Evolutionary conservation across 1,139 yeast species (phyloP).

Genomic region (Blastobotrys buckinghamii): DNA sequence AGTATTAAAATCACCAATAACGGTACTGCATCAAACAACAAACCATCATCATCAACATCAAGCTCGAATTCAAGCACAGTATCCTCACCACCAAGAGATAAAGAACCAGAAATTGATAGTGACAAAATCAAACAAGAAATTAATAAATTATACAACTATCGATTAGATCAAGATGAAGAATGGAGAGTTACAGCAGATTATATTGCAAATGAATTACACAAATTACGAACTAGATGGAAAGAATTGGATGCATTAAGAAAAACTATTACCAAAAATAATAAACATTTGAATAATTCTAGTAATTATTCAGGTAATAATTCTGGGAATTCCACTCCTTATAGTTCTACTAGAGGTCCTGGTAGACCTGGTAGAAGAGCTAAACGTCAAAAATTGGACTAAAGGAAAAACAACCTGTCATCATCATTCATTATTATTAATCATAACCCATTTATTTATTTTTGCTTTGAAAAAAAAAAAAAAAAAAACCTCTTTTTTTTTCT

Average conservation of each 20-base stretch:
- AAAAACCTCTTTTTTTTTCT: no score
- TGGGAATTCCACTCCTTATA: not conserved
- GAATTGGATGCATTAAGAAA: conserved; percentile 18
- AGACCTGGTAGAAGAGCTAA: conserved; percentile 10
- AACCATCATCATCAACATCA: no score
- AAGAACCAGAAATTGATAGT: conserved; percentile 11
- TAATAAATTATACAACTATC: conserved; percentile 15
- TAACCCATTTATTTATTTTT: no score
- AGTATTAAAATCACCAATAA: no score
- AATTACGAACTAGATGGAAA: conserved; percentile 20
- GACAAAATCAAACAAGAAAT: conserved; percentile 15
- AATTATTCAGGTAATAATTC: not conserved
- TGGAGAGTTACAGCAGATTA: conserved; percentile 23
- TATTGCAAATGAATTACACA: conserved; percentile 16
- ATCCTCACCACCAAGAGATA: no score
- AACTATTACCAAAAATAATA: conserved; percentile 6
- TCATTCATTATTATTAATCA: no score
- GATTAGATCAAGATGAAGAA: conserved; percentile 23
- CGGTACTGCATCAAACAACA: no score
- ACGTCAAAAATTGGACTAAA: conserved; percentile 6
- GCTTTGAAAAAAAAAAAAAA: no score
- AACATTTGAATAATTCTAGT: not conserved
- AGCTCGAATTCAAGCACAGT: no score
- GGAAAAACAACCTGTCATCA: no score
- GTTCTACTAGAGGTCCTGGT: conserved; percentile 4